Evolutionary conservation across 768 basidiomycete species (phyloP).

Genomic region (Leucocoprinus leucothites): DNA sequence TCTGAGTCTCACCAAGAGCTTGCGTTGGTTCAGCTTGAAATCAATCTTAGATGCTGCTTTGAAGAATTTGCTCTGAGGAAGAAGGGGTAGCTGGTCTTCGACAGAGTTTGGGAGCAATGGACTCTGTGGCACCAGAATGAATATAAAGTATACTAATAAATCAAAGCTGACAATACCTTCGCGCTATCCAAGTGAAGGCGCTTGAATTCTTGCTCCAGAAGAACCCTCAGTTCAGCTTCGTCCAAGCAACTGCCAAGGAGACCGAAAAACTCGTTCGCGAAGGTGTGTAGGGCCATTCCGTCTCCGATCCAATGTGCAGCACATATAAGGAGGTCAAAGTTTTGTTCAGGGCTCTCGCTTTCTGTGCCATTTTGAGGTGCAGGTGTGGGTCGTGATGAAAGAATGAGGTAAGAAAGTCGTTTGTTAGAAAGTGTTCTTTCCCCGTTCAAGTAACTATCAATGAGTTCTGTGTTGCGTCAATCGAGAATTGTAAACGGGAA

Average conservation of each 20-base stretch:
- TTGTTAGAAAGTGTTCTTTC: constrained; percentile 67
- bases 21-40: constrained; percentile 49
- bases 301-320: constrained; percentile 84
- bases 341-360: constrained; percentile 16
- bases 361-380: constrained; percentile 6
- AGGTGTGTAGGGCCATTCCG: constrained; percentile 82
- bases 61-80: constrained; percentile 34
- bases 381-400: constrained; percentile 22
- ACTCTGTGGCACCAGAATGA: constrained; percentile 8
- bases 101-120: constrained; percentile 32
- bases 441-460: constrained; percentile 75
- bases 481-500: background rate
- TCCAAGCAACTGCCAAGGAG: constrained; percentile 38
- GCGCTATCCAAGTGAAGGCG: constrained; percentile 15
- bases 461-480: constrained; percentile 41
- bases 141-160: background rate
- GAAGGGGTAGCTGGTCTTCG: constrained; percentile 45
- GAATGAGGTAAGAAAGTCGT: constrained; percentile 62
- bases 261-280: constrained; percentile 76
- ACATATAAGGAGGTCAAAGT: constrained; percentile 67
- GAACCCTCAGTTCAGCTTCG: constrained; percentile 23
- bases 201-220: constrained; percentile 33
- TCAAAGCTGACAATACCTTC: background rate
- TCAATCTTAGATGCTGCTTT: constrained; percentile 52
- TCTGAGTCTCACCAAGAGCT: constrained; percentile 46